These are phyloP conservation scores for Heimioporus sp. DNA, from an alignment of 768 basidiomycete genomes.

Conservation along the genomic window DNA sequence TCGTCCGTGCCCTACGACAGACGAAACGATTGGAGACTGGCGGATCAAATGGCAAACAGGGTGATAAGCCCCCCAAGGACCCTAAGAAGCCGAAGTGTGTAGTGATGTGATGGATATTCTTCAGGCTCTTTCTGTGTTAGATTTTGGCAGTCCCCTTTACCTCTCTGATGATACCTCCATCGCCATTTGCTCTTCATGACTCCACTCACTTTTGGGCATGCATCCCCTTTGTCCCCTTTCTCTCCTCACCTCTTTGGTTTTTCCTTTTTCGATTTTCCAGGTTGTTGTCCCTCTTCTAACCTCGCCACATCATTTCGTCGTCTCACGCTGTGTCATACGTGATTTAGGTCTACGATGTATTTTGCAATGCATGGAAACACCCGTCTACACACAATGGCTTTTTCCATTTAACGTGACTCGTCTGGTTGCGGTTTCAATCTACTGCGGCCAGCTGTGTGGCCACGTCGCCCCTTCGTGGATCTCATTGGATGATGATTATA, in stretches of 20 bases:
- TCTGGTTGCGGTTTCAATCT: neutral
- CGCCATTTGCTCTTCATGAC: slow-evolving; percentile 27
- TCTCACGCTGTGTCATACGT: slow-evolving; percentile 39
- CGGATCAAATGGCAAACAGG: slow-evolving; percentile 38
- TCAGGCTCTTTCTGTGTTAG: slow-evolving; percentile 62
- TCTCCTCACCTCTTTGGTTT: slow-evolving; percentile 17
- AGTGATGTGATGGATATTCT: slow-evolving; percentile 71
- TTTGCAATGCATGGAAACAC: slow-evolving; percentile 37
- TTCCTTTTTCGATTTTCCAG: slow-evolving; percentile 24
- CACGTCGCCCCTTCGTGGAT: slow-evolving; percentile 18
- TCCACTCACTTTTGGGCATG: slow-evolving; percentile 25
- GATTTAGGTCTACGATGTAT: slow-evolving; percentile 40
- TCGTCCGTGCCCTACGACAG: slow-evolving; percentile 80
- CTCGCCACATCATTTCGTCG: slow-evolving; percentile 32
- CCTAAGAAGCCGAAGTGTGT: slow-evolving; percentile 61
- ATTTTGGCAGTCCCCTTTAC: slow-evolving; percentile 58
- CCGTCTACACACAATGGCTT: slow-evolving; percentile 13
- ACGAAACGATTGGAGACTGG: slow-evolving; percentile 56
- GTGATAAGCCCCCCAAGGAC: slow-evolving; percentile 43
- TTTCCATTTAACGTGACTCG: neutral
- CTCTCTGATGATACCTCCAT: slow-evolving; percentile 81
- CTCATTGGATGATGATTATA: slow-evolving; percentile 6
- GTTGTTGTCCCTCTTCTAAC: slow-evolving; percentile 32
- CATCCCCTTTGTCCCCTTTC: slow-evolving; percentile 16
- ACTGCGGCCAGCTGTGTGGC: slow-evolving; percentile 12